Evolutionary conservation across 202 grass and related monocot species (phyloP).

Genomic region (Setaria italica): DNA sequence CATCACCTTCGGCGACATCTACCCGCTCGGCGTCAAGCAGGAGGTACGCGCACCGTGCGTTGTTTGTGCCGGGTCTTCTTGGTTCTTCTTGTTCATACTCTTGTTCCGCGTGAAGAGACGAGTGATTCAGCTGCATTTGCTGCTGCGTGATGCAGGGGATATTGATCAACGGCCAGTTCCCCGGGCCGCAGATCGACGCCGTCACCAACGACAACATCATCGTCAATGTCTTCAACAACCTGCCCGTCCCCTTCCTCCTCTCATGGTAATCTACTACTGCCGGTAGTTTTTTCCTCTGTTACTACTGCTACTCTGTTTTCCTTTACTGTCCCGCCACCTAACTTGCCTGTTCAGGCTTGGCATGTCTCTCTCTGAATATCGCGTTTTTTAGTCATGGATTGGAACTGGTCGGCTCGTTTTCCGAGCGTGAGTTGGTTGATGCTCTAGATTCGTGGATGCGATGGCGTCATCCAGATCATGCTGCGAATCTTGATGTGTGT

Average conservation of each 20-base stretch:
- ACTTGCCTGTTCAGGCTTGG: not conserved
- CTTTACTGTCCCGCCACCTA: not conserved
- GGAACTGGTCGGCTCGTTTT: conserved; percentile 18
- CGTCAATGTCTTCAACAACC: conserved; percentile 92
- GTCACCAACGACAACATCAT: conserved; percentile 96
- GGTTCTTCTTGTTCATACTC: not conserved
- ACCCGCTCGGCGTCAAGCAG: conserved; percentile 85
- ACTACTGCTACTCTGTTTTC: not conserved
- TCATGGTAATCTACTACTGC: conserved; percentile 56
- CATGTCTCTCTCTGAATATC: not conserved
- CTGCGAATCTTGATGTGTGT: not conserved
- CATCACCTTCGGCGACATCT: conserved; percentile 85
- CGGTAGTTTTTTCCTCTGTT: not conserved
- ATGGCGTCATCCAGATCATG: not conserved
- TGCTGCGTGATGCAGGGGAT: conserved; percentile 61
- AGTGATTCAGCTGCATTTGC: conserved; percentile 12
- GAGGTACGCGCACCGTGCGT: conserved; percentile 38
- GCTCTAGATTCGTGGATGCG: not conserved
- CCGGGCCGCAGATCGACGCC: conserved; percentile 92
- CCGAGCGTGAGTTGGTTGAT: not conserved
- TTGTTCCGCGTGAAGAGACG: not conserved
- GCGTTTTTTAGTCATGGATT: not conserved
- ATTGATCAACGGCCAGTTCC: conserved; percentile 92
- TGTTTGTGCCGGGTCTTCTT: no score
- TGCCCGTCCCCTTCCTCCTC: conserved; percentile 81